Evolutionary conservation across 2,329 filamentous ascomycete species (phyloP).

Genomic region (Lachnellula willkommii): DNA sequence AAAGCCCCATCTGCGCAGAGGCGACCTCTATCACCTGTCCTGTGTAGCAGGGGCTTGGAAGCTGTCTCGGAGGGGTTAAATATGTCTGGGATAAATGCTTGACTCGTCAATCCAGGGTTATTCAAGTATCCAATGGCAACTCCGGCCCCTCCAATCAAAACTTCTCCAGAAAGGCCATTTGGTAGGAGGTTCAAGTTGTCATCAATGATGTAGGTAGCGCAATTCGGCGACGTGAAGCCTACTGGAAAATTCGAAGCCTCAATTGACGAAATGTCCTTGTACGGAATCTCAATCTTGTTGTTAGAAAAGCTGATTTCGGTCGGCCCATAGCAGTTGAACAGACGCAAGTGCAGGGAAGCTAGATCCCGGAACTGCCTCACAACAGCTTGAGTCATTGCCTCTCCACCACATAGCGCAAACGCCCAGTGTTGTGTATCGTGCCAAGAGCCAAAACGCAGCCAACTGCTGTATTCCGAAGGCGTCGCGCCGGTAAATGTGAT

Average conservation of each 20-base stretch:
- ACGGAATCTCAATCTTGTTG: background rate
- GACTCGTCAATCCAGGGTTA: conserved; percentile 12
- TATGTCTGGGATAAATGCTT: conserved; percentile 8
- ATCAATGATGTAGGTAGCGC: conserved; percentile 36
- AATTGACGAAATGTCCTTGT: background rate
- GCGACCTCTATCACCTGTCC: conserved; percentile 32
- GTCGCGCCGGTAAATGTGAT: conserved; percentile 4
- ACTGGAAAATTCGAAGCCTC: background rate
- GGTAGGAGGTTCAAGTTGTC: conserved; percentile 33
- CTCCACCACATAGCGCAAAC: conserved; percentile 1
- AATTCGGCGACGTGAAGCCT: conserved; percentile 5
- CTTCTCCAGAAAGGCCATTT: conserved; percentile 37
- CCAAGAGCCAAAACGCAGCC: background rate
- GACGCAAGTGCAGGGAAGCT: background rate
- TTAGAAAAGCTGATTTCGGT: conserved; percentile 2
- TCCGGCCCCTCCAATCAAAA: conserved; percentile 35
- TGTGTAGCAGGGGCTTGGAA: conserved; percentile 18
- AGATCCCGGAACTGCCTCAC: background rate
- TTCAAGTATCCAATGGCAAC: conserved; percentile 30
- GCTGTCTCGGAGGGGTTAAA: conserved; percentile 1
- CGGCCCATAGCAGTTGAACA: conserved; percentile 13
- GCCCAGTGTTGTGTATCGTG: background rate
- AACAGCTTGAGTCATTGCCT: background rate
- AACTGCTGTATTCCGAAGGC: conserved; percentile 4
- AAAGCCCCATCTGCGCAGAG: conserved; percentile 27